Conservation (phyloP, 345 rosid genomes). For the Sapria himalayana region DNA sequence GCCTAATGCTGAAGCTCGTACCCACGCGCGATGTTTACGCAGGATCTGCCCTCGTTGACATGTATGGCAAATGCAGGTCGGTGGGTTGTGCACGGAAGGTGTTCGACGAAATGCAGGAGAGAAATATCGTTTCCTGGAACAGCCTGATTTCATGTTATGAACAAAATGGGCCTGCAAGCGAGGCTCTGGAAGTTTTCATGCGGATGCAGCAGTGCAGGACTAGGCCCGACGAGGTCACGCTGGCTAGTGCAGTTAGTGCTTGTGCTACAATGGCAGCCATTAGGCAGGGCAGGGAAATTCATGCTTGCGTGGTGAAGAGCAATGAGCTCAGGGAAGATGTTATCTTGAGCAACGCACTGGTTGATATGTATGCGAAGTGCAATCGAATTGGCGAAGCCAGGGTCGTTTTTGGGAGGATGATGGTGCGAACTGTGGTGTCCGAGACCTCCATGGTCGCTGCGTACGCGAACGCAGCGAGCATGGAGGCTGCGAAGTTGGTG, state of each 20-base stretch:
- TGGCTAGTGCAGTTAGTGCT: constrained; percentile 70
- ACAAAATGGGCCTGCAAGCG: constrained; percentile 55
- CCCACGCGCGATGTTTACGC: constrained; percentile 29
- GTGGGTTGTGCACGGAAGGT: constrained; percentile 31
- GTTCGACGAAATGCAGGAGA: constrained; percentile 36
- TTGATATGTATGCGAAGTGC: constrained; percentile 72
- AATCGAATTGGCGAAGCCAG: constrained; percentile 37
- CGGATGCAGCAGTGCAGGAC: constrained; percentile 33
- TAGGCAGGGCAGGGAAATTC: constrained; percentile 51
- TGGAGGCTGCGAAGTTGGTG: constrained; percentile 46
- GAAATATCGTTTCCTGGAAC: constrained; percentile 75
- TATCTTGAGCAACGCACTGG: constrained; percentile 55
- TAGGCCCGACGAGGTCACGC: constrained; percentile 55
- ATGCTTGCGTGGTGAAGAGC: constrained; percentile 29
- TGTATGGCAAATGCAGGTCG: constrained; percentile 60
- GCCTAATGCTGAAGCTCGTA: constrained; percentile 30
- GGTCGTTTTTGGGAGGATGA: constrained; percentile 45
- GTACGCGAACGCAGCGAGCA: constrained; percentile 51
- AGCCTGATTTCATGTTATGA: constrained; percentile 73
- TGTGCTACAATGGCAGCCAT: constrained; percentile 48
- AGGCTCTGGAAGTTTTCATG: constrained; percentile 39
- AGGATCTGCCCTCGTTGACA: constrained; percentile 69
- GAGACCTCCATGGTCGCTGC: constrained; percentile 81
- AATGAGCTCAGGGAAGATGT: constrained; percentile 40
- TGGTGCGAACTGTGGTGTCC: constrained; percentile 33